Evolutionary conservation across 331 rosid genomes (phyloP), one percentile per base, ranked within the genome.

Genomic region (Telfairia occidentalis): DNA sequence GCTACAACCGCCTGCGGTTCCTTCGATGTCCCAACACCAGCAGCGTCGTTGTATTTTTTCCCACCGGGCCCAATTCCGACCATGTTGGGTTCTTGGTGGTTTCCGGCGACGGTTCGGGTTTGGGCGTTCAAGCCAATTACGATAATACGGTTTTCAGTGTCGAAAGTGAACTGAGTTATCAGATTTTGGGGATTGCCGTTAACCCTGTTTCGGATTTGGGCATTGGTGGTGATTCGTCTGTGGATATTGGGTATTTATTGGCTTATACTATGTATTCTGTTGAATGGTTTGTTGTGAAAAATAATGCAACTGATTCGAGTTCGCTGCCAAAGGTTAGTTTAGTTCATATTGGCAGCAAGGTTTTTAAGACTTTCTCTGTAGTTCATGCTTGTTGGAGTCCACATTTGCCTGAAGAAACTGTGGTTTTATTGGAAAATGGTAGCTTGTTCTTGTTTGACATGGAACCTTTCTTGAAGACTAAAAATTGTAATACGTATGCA

Each of bases 371-470:
- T 28, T 74, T 84, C 46, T 50, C 85, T 32, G 77, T 90, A 66
- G 89, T 78, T 7, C 86, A 86, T 76, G 84, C 89, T 71, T 89
- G 92, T 81, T 92, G 98, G 98, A 87, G 87, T 81, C 90, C 92
- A 7, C 87, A 90, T 78, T n/a, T 81, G 2, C 52, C 11, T 49
- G 92, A 87, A 71, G 90, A 90, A 76, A 82, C 88, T 19, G 23
- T 87, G 15, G 81, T 89, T 76, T 81, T 90, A 78, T 71, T 90
- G n/a, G 93, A 89, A 18, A 83, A 28, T 75, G 98, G 98, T 48
- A 78, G 53, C 2, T 54, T 92, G 43, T 87, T 87, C 78, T 73
- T 90, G 87, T 92, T 87, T 81, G 90, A 90, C 83, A 71, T 92
- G 84, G 82, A 84, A 29, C 78, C 81, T 63, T 19, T 42, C 18